Conservation (phyloP, 2,329 filamentous ascomycete genomes). For the Aspergillus fijiensis region DNA sequence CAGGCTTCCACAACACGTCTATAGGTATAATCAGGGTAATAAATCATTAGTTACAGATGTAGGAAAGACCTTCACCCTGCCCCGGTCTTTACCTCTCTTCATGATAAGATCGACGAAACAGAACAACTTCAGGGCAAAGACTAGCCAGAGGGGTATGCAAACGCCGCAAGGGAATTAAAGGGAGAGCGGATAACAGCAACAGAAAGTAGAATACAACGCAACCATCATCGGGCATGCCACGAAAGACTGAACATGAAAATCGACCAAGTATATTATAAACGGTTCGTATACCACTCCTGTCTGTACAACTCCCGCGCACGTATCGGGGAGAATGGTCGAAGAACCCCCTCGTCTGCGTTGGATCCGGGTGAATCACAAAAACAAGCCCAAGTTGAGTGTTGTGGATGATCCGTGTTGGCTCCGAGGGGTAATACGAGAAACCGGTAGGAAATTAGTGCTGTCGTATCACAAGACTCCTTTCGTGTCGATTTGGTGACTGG, state of each 20-base stretch:
- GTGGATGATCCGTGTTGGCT: background rate
- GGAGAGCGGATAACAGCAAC: background rate
- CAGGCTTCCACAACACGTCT: background rate
- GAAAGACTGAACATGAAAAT: slow-evolving; percentile 8
- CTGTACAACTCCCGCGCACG: slow-evolving; percentile 25
- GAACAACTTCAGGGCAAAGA: slow-evolving; percentile 13
- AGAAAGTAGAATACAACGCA: slow-evolving; percentile 14
- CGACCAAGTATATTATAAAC: slow-evolving; percentile 14
- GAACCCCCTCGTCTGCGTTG: slow-evolving; percentile 8
- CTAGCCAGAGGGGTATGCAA: slow-evolving; percentile 19
- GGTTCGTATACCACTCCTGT: slow-evolving; percentile 22
- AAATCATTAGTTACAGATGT: slow-evolving; percentile 8
- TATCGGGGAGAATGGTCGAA: slow-evolving; percentile 4
- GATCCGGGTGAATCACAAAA: slow-evolving; percentile 13
- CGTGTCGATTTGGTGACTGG: background rate
- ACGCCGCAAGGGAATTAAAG: slow-evolving; percentile 13
- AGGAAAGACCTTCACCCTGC: background rate
- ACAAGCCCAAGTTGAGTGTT: slow-evolving; percentile 8
- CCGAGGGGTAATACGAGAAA: background rate
- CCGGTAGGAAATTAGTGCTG: background rate
- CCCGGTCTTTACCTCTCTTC: slow-evolving; percentile 1
- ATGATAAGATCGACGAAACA: background rate
- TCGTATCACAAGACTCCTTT: background rate
- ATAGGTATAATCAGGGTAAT: slow-evolving; percentile 8
- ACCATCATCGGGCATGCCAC: slow-evolving; percentile 16